Evolutionary conservation across 805 yeast species (phyloP).

Genomic region (Ogataea pignaliae): DNA sequence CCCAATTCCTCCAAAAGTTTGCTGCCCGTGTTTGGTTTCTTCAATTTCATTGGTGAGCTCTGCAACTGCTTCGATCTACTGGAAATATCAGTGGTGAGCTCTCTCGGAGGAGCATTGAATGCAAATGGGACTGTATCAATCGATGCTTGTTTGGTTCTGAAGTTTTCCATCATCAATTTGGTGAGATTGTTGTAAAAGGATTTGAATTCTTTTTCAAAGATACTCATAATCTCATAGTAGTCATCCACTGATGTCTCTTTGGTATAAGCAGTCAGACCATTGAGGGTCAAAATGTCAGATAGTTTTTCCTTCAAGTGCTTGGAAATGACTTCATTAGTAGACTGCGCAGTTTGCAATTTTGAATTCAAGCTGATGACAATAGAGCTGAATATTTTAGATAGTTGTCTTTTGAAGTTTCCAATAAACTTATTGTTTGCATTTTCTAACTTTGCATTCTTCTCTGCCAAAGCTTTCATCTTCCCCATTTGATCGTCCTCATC

Average conservation of each 20-base stretch:
- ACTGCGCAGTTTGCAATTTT: conserved; percentile 18
- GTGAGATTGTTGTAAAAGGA: conserved; percentile 27
- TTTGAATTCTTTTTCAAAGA: conserved; percentile 32
- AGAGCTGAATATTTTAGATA: conserved; percentile 21
- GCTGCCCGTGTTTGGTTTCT: conserved; percentile 12
- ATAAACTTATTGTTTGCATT: conserved; percentile 48
- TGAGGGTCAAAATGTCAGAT: conserved; percentile 38
- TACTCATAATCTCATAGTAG: conserved; percentile 38
- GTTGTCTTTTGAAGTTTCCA: conserved; percentile 34
- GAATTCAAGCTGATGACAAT: conserved; percentile 28
- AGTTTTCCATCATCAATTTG: conserved; percentile 12
- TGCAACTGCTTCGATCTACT: conserved; percentile 4
- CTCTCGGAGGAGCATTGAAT: conserved; percentile 20
- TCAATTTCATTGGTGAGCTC: conserved; percentile 3
- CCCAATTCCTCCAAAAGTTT: conserved; percentile 26
- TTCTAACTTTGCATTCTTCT: conserved; percentile 59
- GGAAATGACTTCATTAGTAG: conserved; percentile 8
- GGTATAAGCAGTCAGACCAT: conserved; percentile 52
- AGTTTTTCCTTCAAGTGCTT: conserved; percentile 25
- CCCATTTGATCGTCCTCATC: conserved; percentile 41
- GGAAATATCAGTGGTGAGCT: conserved; percentile 13
- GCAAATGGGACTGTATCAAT: conserved; percentile 8
- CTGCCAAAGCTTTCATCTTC: conserved; percentile 67
- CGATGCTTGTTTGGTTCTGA: conserved; percentile 7
- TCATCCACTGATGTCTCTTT: conserved; percentile 50